A percentile compares a stretch with the other conserved stretches of the same genome.
Evolutionary conservation across 1,284 basidiomycete genomes (phyloP).

Genomic region (Heterobasidion occidentale): DNA sequence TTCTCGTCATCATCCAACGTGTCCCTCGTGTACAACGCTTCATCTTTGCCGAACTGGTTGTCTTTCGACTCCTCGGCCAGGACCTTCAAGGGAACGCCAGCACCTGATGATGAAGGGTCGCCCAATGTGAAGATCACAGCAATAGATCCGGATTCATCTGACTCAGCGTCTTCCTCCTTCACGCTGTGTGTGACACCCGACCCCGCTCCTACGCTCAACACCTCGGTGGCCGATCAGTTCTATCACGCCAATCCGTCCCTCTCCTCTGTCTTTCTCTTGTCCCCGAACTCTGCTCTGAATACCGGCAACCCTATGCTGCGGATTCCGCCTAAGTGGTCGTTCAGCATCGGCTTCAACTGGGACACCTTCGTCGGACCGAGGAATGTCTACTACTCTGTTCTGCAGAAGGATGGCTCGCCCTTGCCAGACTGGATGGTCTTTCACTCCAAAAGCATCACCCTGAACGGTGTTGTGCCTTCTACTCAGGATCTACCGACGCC

Average conservation of each 20-base stretch:
- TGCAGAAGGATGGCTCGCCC: constrained; percentile 55
- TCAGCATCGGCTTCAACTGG: constrained; percentile 79
- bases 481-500: constrained; percentile 29
- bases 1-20: constrained; percentile 43
- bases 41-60: constrained; percentile 56
- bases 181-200: constrained; percentile 54
- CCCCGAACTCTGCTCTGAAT: constrained; percentile 45
- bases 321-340: constrained; percentile 82
- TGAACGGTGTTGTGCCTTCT: constrained; percentile 71
- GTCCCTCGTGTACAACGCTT: constrained; percentile 36
- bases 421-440: constrained; percentile 78
- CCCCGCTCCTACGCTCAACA: constrained; percentile 45
- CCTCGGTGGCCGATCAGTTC: constrained; percentile 58
- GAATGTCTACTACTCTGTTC: constrained; percentile 60
- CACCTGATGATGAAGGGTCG: constrained; percentile 45
- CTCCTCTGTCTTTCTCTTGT: constrained; percentile 59
- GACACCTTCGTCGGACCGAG: constrained; percentile 50
- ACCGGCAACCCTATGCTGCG: constrained; percentile 56
- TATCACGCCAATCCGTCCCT: constrained; percentile 46
- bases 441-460: constrained; percentile 58
- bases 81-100: constrained; percentile 54
- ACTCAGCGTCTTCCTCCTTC: constrained; percentile 42
- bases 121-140: constrained; percentile 50
- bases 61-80: constrained; percentile 45
- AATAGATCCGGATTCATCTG: constrained; percentile 34